Conservation (phyloP, 1,284 basidiomycete species). For the Cerioporus squamosus region DNA sequence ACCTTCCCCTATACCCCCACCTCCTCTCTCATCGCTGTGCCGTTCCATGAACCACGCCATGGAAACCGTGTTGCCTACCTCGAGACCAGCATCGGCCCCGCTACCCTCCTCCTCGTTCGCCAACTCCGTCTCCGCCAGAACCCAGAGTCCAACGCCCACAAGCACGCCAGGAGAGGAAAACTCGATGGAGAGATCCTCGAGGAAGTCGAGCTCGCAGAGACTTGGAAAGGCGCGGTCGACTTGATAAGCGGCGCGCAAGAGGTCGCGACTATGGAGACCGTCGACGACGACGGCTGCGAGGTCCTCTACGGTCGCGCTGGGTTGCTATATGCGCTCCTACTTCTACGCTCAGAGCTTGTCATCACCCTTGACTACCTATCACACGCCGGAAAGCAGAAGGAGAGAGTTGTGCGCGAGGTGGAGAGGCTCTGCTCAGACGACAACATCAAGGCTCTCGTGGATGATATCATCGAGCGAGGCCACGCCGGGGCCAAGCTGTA, state of each 20-base stretch:
- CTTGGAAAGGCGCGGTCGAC: slow-evolving; percentile 25
- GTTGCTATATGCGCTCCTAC: slow-evolving; percentile 53
- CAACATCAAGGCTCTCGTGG: slow-evolving; percentile 38
- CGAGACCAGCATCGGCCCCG: slow-evolving; percentile 38
- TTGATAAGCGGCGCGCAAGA: slow-evolving; percentile 29
- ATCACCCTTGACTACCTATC: slow-evolving; percentile 19
- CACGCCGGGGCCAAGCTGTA: slow-evolving; percentile 44
- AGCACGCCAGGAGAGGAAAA: slow-evolving; percentile 15
- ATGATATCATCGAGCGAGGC: slow-evolving; percentile 51
- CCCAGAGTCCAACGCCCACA: slow-evolving; percentile 13
- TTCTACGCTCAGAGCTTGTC: slow-evolving; percentile 37
- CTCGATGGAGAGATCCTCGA: slow-evolving; percentile 20
- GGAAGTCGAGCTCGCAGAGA: slow-evolving; percentile 19
- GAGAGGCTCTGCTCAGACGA: slow-evolving; percentile 24
- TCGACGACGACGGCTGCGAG: slow-evolving; percentile 50
- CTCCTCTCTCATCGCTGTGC: slow-evolving; percentile 18
- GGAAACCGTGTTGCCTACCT: slow-evolving; percentile 35
- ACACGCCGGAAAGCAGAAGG: slow-evolving; percentile 10
- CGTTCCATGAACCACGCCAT: slow-evolving; percentile 21
- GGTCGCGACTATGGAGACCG: slow-evolving; percentile 19
- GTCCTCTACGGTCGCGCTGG: slow-evolving; percentile 62
- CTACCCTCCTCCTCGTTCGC: slow-evolving; percentile 34
- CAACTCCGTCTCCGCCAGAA: slow-evolving; percentile 27
- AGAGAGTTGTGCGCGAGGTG: slow-evolving; percentile 20
- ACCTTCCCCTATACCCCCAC: slow-evolving; percentile 19